Evolutionary conservation across 495 filamentous ascomycete species (phyloP).

Genomic region (Aspergillus cavernicola): DNA sequence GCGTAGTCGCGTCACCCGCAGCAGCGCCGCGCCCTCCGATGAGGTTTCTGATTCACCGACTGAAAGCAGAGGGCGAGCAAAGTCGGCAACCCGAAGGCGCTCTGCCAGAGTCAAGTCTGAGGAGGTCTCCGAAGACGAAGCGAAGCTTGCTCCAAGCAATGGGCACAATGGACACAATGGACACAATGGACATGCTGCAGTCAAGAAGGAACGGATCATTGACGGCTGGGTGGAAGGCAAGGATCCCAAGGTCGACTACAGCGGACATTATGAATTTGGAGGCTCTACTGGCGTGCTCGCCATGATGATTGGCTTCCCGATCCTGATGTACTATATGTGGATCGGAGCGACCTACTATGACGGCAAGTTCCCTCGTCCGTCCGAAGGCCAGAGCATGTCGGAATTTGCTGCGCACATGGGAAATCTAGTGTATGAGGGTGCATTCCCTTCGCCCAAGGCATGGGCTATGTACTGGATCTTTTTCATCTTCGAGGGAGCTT

Average conservation of each 20-base stretch:
- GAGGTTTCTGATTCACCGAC: constrained; percentile 31
- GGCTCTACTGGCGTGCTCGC: constrained; percentile 69
- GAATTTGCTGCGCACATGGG: constrained; percentile 68
- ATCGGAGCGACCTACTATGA: constrained; percentile 88
- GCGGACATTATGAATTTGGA: constrained; percentile 83
- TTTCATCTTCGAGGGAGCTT: constrained; percentile 74
- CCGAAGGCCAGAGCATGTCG: constrained; percentile 56
- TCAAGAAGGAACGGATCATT: constrained; percentile 44
- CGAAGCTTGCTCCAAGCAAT: constrained; percentile 30
- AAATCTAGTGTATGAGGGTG: constrained; percentile 70
- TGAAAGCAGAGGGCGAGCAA: constrained; percentile 19
- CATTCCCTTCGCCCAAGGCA: constrained; percentile 72
- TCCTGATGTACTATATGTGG: constrained; percentile 99
- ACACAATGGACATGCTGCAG: constrained; percentile 11
- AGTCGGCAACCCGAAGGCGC: constrained; percentile 33
- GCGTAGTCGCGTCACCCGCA: constrained; percentile 36
- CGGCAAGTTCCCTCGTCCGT: constrained; percentile 70
- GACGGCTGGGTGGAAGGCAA: constrained; percentile 65
- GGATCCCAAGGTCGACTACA: constrained; percentile 77
- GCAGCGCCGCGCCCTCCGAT: constrained; percentile 35
- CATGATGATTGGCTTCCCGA: constrained; percentile 90
- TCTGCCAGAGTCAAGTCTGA: constrained; percentile 31
- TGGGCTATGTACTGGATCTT: constrained; percentile 95
- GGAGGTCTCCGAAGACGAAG: constrained; percentile 22
- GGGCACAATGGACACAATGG: no score